Evolutionary conservation across 257 asterid species (phyloP).

Genomic region (Phtheirospermum japonicum): DNA sequence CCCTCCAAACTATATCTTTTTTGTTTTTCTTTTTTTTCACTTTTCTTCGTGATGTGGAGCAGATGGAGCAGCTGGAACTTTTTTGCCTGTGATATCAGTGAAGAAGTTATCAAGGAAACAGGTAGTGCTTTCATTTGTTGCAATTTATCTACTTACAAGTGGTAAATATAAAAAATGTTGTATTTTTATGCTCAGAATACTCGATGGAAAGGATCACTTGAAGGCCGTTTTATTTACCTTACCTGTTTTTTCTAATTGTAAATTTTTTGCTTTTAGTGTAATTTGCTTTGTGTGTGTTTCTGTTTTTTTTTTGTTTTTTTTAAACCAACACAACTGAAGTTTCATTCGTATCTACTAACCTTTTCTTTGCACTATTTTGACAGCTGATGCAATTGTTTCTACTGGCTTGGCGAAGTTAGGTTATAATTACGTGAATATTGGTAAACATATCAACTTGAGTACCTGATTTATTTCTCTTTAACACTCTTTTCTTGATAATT

Average conservation of each 20-base stretch:
- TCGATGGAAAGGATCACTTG: not conserved
- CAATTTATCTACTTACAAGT: no score
- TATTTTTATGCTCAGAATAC: slow-evolving; percentile 5
- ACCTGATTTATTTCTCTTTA: not conserved
- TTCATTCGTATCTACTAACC: slow-evolving; percentile 13
- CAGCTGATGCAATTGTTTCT: not conserved
- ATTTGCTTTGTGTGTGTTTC: not conserved
- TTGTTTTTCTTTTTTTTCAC: no score
- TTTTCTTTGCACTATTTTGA: slow-evolving; percentile 5
- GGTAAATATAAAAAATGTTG: not conserved
- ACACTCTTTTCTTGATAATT: not conserved
- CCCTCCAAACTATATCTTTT: no score
- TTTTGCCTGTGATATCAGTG: slow-evolving; percentile 85
- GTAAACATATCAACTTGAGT: not conserved
- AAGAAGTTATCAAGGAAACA: slow-evolving; percentile 82
- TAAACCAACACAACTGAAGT: not conserved
- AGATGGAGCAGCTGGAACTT: slow-evolving; percentile 98
- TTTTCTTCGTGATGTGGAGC: slow-evolving; percentile 5
- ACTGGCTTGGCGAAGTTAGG: slow-evolving; percentile 3
- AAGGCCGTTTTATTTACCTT: not conserved
- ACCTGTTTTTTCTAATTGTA: not conserved
- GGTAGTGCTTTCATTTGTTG: slow-evolving; percentile 39
- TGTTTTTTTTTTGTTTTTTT: not conserved
- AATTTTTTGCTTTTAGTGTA: no score
- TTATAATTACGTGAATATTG: not conserved